Conservation (phyloP, 2,329 filamentous ascomycete genomes). For the Penicillium sp. region DNA sequence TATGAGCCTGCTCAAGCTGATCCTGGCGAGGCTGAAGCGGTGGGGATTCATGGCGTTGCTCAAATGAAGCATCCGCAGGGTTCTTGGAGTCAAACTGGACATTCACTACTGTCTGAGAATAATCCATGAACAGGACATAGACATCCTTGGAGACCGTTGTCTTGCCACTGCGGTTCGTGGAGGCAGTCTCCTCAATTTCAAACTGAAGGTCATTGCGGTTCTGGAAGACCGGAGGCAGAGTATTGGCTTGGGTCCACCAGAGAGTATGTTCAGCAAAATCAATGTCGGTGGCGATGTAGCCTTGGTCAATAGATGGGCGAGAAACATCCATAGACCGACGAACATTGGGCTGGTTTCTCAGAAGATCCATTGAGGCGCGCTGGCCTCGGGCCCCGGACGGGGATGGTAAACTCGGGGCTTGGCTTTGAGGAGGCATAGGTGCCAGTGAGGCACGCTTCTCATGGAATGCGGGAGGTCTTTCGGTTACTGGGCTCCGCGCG, state of each 20-base stretch:
- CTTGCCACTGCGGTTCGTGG: conserved; percentile 67
- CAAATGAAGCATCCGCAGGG: conserved; percentile 68
- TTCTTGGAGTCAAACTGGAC: conserved; percentile 75
- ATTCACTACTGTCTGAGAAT: conserved; percentile 88
- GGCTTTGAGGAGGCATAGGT: conserved; percentile 47
- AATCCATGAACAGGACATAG: conserved; percentile 89
- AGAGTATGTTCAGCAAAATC: conserved; percentile 71
- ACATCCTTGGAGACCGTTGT: conserved; percentile 74
- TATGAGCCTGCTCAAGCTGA: conserved; percentile 83
- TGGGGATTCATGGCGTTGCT: conserved; percentile 83
- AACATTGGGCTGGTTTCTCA: conserved; percentile 50
- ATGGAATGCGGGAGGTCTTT: conserved; percentile 33
- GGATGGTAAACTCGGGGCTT: conserved; percentile 41
- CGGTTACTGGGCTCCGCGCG: conserved; percentile 34
- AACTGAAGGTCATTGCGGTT: conserved; percentile 78
- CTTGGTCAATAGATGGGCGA: conserved; percentile 72
- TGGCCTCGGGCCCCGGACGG: conserved; percentile 45
- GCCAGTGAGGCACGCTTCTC: conserved; percentile 47
- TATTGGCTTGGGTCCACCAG: conserved; percentile 85
- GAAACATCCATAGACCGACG: conserved; percentile 72
- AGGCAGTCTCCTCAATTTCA: conserved; percentile 75
- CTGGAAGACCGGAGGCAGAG: conserved; percentile 77
- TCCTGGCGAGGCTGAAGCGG: conserved; percentile 83
- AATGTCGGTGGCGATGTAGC: conserved; percentile 83
- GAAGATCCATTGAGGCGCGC: conserved; percentile 65